Conservation (phyloP, 1,284 basidiomycete species). For the Leccinum pachyderme region DNA sequence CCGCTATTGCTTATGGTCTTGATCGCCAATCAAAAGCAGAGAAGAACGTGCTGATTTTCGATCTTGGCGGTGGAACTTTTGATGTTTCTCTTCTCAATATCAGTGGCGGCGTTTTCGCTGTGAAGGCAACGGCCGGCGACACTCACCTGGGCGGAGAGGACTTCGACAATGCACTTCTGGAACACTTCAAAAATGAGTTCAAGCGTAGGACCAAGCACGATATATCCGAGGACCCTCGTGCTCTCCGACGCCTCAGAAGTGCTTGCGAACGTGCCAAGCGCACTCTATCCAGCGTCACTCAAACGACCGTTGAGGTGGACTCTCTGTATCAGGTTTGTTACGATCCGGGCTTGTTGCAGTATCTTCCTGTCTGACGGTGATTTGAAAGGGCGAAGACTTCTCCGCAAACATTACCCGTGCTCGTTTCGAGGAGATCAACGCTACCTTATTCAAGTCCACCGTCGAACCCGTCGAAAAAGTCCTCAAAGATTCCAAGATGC, state of each 20-base stretch:
- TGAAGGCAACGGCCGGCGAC: conserved; percentile 97
- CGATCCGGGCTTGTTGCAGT: not conserved
- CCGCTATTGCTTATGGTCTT: conserved; percentile 93
- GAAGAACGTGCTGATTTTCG: conserved; percentile 99
- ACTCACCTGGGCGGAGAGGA: conserved; percentile 98
- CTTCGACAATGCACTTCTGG: conserved; percentile 96
- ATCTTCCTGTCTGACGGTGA: conserved; percentile 11
- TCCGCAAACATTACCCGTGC: conserved; percentile 97
- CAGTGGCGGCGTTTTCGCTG: conserved; percentile 95
- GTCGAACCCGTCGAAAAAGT: conserved; percentile 99
- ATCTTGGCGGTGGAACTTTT: conserved; percentile 98
- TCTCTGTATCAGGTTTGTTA: conserved; percentile 86
- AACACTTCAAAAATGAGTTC: conserved; percentile 99
- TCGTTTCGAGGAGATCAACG: conserved; percentile 99
- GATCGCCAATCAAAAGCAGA: conserved; percentile 87
- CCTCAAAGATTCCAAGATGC: conserved; percentile 97
- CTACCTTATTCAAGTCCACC: conserved; percentile 91
- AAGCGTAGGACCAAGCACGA: conserved; percentile 97
- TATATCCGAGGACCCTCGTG: conserved; percentile 95
- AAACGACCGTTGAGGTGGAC: conserved; percentile 99
- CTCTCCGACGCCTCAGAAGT: conserved; percentile 89
- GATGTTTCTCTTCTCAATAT: conserved; percentile 98
- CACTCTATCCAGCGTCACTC: conserved; percentile 95
- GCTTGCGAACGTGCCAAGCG: conserved; percentile 99
- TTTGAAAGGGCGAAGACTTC: conserved; percentile 81